A percentile compares a stretch with the other conserved stretches of the same genome.
Evolutionary conservation across 352 stramenopile species (phyloP).

Genomic region (Aphanomyces invadans): DNA sequence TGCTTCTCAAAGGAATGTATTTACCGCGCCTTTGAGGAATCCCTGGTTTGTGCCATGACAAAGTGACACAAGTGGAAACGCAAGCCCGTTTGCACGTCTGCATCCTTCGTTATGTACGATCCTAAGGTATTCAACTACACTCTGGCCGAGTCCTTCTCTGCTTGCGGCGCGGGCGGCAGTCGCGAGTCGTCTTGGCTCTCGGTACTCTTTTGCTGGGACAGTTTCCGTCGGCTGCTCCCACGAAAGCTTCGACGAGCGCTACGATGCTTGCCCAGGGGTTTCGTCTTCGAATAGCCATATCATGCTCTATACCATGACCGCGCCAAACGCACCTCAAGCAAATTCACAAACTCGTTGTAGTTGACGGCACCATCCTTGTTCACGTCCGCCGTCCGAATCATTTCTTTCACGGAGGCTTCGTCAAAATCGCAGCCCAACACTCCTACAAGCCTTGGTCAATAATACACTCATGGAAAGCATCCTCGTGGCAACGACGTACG

Average conservation of each 20-base stretch:
- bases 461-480: neutral
- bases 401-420: conserved; percentile 2
- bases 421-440: conserved; percentile 9
- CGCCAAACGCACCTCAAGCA: conserved; percentile 9
- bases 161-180: neutral
- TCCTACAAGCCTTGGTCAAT: neutral
- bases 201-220: neutral
- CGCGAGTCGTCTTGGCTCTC: neutral
- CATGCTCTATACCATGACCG: no score
- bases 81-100: no score
- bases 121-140: no score
- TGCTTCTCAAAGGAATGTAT: no score
- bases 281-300: neutral
- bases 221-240: neutral
- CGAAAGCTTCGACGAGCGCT: neutral
- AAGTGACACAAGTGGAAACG: no score
- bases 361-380: conserved; percentile 18
- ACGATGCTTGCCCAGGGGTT: neutral
- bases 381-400: conserved; percentile 14
- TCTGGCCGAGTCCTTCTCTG: neutral
- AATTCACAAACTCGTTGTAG: conserved; percentile 23
- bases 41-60: no score
- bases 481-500: conserved; percentile 23
- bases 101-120: no score
- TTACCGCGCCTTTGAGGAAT: no score